These are phyloP conservation scores for Citrus mangshanensis DNA, from an alignment of 345 rosid species.

Conservation along the genomic window DNA sequence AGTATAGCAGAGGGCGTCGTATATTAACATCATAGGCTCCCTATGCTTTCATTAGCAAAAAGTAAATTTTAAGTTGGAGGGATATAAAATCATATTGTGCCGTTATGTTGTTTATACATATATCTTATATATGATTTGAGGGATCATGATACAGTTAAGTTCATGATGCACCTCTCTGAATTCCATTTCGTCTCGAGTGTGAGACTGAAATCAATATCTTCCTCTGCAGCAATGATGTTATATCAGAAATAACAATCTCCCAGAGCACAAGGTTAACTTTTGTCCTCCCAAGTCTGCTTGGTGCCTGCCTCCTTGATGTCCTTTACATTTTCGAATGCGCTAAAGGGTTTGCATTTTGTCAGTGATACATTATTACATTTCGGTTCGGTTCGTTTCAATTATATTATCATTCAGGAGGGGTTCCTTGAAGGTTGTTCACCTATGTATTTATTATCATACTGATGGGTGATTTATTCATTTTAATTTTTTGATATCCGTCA, in stretches of 20 bases:
- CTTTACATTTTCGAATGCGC: slow-evolving; percentile 24
- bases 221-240: slow-evolving; percentile 35
- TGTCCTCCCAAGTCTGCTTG: slow-evolving; percentile 26
- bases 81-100: neutral
- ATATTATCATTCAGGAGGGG: neutral
- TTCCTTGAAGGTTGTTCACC: neutral
- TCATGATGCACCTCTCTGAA: neutral
- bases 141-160: neutral
- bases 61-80: neutral
- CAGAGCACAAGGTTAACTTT: slow-evolving; percentile 30
- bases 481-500: neutral
- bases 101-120: neutral
- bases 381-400: neutral
- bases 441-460: neutral
- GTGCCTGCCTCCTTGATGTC: slow-evolving; percentile 22
- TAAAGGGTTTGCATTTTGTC: slow-evolving; percentile 6
- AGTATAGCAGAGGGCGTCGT: neutral
- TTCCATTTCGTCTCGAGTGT: neutral
- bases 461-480: neutral
- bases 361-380: neutral
- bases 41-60: neutral
- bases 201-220: slow-evolving; percentile 27
- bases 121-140: neutral
- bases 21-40: no score
- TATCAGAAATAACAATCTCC: slow-evolving; percentile 29